Evolutionary conservation across 495 filamentous ascomycete species (phyloP).

Genomic region (Polyplosphaeria fusca): DNA sequence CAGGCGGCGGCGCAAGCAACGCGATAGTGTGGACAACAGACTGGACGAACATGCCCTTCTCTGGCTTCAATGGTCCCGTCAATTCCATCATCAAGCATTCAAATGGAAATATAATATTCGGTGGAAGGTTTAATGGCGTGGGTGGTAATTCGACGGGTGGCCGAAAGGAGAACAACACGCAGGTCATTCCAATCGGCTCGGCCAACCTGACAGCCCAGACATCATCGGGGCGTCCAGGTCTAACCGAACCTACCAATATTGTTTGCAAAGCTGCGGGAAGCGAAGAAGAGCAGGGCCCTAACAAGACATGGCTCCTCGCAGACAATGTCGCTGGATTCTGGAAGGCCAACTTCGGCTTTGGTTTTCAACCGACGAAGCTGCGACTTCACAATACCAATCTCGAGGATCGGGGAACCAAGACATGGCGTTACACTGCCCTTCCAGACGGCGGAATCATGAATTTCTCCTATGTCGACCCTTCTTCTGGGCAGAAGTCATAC

Average conservation of each 20-base stretch:
- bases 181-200: constrained; percentile 78
- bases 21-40: constrained; percentile 75
- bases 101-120: constrained; percentile 84
- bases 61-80: constrained; percentile 92
- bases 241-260: constrained; percentile 76
- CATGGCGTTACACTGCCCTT: constrained; percentile 75
- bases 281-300: constrained; percentile 50
- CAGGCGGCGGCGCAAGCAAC: constrained; percentile 75
- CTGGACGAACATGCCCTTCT: constrained; percentile 89
- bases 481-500: constrained; percentile 56
- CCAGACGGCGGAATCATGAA: constrained; percentile 95
- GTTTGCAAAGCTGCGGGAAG: constrained; percentile 74
- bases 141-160: constrained; percentile 71
- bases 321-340: constrained; percentile 80
- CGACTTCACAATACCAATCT: constrained; percentile 86
- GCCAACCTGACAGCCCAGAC: constrained; percentile 67
- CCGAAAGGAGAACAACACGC: constrained; percentile 55
- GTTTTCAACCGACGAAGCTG: constrained; percentile 78
- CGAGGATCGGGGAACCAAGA: constrained; percentile 80
- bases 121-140: constrained; percentile 86
- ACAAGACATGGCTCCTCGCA: constrained; percentile 77
- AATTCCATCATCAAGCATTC: constrained; percentile 75
- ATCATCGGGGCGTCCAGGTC: constrained; percentile 59
- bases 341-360: constrained; percentile 77
- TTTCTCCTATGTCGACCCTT: constrained; percentile 80